These are phyloP conservation scores for Fraxinus excelsior DNA, from an alignment of 257 asterid species.

Conservation along the genomic window DNA sequence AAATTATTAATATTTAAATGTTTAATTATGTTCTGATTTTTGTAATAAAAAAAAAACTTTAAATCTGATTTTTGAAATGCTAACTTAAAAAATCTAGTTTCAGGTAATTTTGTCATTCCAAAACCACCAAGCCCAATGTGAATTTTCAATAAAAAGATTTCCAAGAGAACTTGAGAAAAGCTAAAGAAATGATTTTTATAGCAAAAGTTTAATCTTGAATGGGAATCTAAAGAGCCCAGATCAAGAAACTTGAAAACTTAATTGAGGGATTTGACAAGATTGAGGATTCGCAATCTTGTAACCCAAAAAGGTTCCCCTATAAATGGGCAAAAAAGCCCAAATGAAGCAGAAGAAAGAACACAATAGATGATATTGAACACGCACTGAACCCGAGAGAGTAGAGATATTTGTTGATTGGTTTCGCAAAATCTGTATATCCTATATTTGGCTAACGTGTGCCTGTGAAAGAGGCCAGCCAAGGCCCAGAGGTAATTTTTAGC, in stretches of 20 bases:
- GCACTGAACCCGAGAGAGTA: no score
- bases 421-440: slow-evolving; percentile 27
- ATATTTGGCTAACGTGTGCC: slow-evolving; percentile 6
- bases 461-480: not conserved
- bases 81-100: no score
- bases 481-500: not conserved
- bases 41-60: no score
- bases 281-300: not conserved
- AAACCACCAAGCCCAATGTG: slow-evolving; percentile 19
- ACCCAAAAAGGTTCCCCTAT: not conserved
- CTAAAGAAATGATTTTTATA: not conserved
- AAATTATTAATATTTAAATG: no score
- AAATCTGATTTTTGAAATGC: no score
- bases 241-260: slow-evolving; percentile 13
- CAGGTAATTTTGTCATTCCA: no score
- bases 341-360: not conserved
- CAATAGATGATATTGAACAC: no score
- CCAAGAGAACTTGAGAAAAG: not conserved
- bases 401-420: slow-evolving; percentile 35
- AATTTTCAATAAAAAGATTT: slow-evolving; percentile 11
- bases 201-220: slow-evolving; percentile 12
- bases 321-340: not conserved
- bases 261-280: slow-evolving; percentile 5
- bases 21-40: no score
- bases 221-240: slow-evolving; percentile 12